A percentile compares a stretch with the other conserved stretches of the same genome.
Conservation (phyloP, 805 yeast genomes). For the Wickerhamiella sorbophila region DNA sequence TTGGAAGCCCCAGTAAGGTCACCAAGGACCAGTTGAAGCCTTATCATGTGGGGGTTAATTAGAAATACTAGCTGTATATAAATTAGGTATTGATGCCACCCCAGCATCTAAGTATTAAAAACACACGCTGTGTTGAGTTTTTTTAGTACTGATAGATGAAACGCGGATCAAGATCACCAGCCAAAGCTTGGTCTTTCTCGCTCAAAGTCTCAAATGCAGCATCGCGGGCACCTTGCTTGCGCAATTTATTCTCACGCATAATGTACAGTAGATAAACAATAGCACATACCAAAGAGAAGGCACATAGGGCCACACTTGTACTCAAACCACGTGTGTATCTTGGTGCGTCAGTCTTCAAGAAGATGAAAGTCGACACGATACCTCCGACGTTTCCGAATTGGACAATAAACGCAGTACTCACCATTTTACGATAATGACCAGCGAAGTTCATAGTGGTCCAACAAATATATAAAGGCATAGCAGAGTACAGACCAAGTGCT, state of each 20-base stretch:
- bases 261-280: slow-evolving; percentile 26
- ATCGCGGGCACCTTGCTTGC: slow-evolving; percentile 17
- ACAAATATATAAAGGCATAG: slow-evolving; percentile 55
- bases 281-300: slow-evolving; percentile 29
- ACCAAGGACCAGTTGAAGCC: slow-evolving; percentile 34
- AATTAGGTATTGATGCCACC: too few species aligned
- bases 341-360: slow-evolving; percentile 43
- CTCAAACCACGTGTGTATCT: slow-evolving; percentile 40
- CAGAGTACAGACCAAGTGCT: slow-evolving; percentile 44
- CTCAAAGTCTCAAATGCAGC: slow-evolving; percentile 16
- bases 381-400: slow-evolving; percentile 70
- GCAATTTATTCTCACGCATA: slow-evolving; percentile 19
- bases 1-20: slow-evolving; percentile 68
- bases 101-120: too few species aligned
- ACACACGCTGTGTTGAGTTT: too few species aligned
- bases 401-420: slow-evolving; percentile 46
- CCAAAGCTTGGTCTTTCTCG: slow-evolving; percentile 14
- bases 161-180: slow-evolving; percentile 24
- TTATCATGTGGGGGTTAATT: slow-evolving; percentile 37
- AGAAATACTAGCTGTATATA: slow-evolving; percentile 4
- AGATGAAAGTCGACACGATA: slow-evolving; percentile 46
- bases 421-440: slow-evolving; percentile 48
- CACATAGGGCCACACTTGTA: slow-evolving; percentile 35
- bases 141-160: slow-evolving; percentile 22
- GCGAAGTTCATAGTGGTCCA: slow-evolving; percentile 50